Evolutionary conservation across 2,329 filamentous ascomycete genomes (phyloP).

Genomic region (Cladophialophora chaetospira): DNA sequence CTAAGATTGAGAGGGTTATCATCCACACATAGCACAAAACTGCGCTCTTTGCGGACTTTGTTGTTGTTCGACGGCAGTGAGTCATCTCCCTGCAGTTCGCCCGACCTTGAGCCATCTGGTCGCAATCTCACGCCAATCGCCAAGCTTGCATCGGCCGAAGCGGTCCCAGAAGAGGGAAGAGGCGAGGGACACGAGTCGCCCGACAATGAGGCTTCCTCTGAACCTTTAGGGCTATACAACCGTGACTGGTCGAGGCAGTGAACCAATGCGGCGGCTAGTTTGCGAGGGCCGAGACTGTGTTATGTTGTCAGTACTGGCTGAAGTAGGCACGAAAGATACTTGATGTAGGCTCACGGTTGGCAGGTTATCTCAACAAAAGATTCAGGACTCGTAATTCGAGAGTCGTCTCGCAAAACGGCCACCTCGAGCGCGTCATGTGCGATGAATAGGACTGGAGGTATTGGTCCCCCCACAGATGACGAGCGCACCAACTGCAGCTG

Average conservation of each 20-base stretch:
- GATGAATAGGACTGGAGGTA: constrained; percentile 5
- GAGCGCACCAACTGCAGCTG: constrained; percentile 2
- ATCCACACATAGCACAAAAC: constrained; percentile 44
- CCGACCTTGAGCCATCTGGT: background rate
- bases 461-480: background rate
- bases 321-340: background rate
- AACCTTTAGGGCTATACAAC: background rate
- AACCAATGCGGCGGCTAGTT: constrained; percentile 11
- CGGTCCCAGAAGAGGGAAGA: background rate
- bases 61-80: background rate
- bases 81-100: background rate
- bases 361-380: constrained; percentile 12
- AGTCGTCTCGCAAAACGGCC: constrained; percentile 3
- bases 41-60: background rate
- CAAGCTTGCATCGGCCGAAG: background rate
- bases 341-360: constrained; percentile 12
- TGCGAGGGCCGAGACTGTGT: constrained; percentile 13
- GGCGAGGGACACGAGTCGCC: background rate
- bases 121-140: background rate
- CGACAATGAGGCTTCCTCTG: background rate
- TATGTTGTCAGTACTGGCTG: background rate
- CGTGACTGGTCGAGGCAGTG: background rate
- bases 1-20: constrained; percentile 49
- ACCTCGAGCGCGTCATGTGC: constrained; percentile 10
- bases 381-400: constrained; percentile 2